Conservation (phyloP, 768 basidiomycete genomes). For the Galerina sulciceps region DNA sequence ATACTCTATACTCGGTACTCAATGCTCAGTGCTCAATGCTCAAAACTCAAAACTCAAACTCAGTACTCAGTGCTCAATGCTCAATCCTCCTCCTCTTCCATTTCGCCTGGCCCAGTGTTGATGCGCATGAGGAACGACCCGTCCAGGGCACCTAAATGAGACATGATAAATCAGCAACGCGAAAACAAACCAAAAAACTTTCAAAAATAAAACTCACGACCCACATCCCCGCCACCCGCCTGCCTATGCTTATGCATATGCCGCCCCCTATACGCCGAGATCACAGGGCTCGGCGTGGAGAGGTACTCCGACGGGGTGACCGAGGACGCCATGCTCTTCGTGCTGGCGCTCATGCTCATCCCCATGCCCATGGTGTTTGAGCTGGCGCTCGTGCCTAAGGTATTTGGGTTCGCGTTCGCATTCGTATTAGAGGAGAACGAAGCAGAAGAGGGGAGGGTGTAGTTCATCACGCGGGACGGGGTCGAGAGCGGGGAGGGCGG, state of each 20-base stretch:
- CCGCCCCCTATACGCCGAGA: conserved; percentile 47
- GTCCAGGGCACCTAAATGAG: conserved; percentile 40
- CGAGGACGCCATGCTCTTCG: conserved; percentile 37
- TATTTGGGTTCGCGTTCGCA: too few relatives aligned
- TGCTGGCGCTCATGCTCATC: too few relatives aligned
- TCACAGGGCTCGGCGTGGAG: conserved; percentile 44
- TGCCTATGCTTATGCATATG: too few relatives aligned
- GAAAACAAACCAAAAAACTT: neutral
- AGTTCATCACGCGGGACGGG: conserved; percentile 42
- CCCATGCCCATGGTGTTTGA: too few relatives aligned
- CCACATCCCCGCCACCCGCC: conserved; percentile 32
- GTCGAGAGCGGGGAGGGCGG: conserved; percentile 44
- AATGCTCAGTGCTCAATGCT: neutral
- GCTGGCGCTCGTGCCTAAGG: too few relatives aligned
- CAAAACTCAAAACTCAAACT: neutral
- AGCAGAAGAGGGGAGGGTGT: conserved; percentile 31
- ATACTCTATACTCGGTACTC: neutral
- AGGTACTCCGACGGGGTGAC: conserved; percentile 28
- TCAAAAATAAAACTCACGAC: conserved; percentile 33
- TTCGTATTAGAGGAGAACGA: too few relatives aligned
- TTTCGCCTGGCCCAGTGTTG: conserved; percentile 13
- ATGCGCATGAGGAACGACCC: conserved; percentile 39
- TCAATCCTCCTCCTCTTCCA: conserved; percentile 9
- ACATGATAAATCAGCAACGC: neutral
- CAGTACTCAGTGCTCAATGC: neutral